Evolutionary conservation across 1,284 basidiomycete genomes (phyloP).

Genomic region (Retiboletus fuscus): DNA sequence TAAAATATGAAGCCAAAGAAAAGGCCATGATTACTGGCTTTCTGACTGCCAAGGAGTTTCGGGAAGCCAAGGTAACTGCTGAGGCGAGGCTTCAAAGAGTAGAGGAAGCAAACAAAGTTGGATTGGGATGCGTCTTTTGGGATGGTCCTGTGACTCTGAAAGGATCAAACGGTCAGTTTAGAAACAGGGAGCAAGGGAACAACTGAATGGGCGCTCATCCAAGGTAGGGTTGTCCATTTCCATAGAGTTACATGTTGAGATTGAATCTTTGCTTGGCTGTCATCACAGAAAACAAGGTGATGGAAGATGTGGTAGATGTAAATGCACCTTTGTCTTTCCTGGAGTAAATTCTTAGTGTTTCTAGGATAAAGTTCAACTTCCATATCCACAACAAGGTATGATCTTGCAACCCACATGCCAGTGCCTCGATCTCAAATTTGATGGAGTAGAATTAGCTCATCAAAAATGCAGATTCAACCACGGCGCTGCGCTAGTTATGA

Average conservation of each 20-base stretch:
- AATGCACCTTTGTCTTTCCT: slow-evolving; percentile 42
- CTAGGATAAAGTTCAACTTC: slow-evolving; percentile 83
- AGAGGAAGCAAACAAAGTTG: slow-evolving; percentile 77
- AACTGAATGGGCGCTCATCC: slow-evolving; percentile 56
- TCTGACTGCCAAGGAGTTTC: slow-evolving; percentile 80
- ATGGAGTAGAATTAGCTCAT: slow-evolving; percentile 68
- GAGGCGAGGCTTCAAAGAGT: slow-evolving; percentile 71
- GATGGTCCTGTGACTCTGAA: neutral
- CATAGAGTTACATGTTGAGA: neutral
- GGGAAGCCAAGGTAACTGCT: slow-evolving; percentile 74
- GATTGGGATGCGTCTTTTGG: slow-evolving; percentile 64
- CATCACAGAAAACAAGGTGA: slow-evolving; percentile 63
- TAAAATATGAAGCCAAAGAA: slow-evolving; percentile 80
- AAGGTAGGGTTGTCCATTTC: slow-evolving; percentile 57
- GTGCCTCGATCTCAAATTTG: slow-evolving; percentile 18
- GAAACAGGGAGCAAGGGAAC: slow-evolving; percentile 72
- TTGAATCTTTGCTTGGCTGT: slow-evolving; percentile 16
- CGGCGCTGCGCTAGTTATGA: slow-evolving; percentile 77
- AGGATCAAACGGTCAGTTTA: slow-evolving; percentile 46
- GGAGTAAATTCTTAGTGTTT: slow-evolving; percentile 18
- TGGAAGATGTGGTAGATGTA: slow-evolving; percentile 76
- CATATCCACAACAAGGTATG: slow-evolving; percentile 88
- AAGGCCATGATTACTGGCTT: slow-evolving; percentile 76
- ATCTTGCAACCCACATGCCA: slow-evolving; percentile 12
- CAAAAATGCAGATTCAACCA: slow-evolving; percentile 81